These are phyloP conservation scores for Singerocomus inundabilis DNA, from an alignment of 1,284 basidiomycete species.

Conservation along the genomic window DNA sequence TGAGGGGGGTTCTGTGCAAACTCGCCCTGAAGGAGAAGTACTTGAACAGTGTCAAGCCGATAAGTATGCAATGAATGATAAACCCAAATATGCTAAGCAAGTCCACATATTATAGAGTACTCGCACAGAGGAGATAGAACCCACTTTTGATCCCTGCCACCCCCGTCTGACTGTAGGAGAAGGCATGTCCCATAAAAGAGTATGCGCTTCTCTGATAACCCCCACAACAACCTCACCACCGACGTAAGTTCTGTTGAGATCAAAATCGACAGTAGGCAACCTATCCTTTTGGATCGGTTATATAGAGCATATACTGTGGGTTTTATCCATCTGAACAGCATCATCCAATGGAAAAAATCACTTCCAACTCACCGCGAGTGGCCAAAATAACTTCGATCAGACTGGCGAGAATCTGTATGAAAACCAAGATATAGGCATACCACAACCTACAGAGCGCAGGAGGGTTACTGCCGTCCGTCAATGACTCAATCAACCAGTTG, in stretches of 20 bases:
- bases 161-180: background rate
- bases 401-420: conserved; percentile 11
- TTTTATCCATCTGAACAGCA: background rate
- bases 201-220: background rate
- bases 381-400: conserved; percentile 21
- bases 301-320: conserved; percentile 22
- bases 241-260: conserved; percentile 14
- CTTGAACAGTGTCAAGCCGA: conserved; percentile 20
- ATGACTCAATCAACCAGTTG: conserved; percentile 6
- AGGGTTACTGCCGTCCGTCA: conserved; percentile 17
- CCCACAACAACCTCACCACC: conserved; percentile 6
- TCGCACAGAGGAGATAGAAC: background rate
- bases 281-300: conserved; percentile 18
- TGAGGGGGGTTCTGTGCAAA: conserved; percentile 18
- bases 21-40: conserved; percentile 15
- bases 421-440: conserved; percentile 6
- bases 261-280: conserved; percentile 8
- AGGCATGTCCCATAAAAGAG: conserved; percentile 12
- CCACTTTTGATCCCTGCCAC: conserved; percentile 10
- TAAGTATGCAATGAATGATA: conserved; percentile 18
- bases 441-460: conserved; percentile 15
- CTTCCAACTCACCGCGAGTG: conserved; percentile 15
- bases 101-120: background rate
- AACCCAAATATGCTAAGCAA: conserved; percentile 17
- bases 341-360: background rate